Base-by-base conservation (phyloP, 2,329 filamentous ascomycete species). In the Blastomyces percursus region DNA sequence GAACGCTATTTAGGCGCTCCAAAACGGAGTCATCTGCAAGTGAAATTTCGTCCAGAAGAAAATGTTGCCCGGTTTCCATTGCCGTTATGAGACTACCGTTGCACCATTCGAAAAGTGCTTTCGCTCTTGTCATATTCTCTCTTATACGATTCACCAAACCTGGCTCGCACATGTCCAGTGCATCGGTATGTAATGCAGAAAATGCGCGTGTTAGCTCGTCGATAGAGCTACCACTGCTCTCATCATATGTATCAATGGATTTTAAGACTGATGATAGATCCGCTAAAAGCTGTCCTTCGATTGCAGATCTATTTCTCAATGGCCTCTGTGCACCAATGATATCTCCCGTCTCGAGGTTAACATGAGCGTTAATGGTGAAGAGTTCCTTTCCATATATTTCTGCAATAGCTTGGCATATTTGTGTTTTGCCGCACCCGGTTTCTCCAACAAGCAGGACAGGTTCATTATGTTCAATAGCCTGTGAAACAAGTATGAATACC, bases 391-490 rank as follows among this genome's bases (percentile, higher is more conserved):
- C 79, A 65, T 90, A 82, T 3, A 90, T 88, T 70, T 96, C 88
- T 2, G 94, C 91, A 61, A 97, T 82, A 71, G 96, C 83, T 73
- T 99, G 94, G 68, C 91, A 95, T 7, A 99, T 89, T 1, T 93
- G 96, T 0, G 94, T 99, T 78, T 99, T 99, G 64, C 95, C 94
- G 71, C 93, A 97, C 6, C 94, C 94, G 21, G 94, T 99, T 73
- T 99, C 95, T 65, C 94, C 94, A 14, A 99, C 91, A 5, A 99
- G 81, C 24, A 99, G 81, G 2, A 99, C 90, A 0, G 94, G 94
- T 73, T 99, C 94, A 65, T 95, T 91, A 71, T 96, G 94, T 32
- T 84, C 83, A 64, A 99, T 79, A 0, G 94, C 94, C 69, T 89
- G 84, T 5, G 88, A 86, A n/a, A 99, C 91, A 14, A 99, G 81